Evolutionary conservation across 805 yeast genomes (phyloP).

Genomic region (Wickerhamiella allomyrinae): DNA sequence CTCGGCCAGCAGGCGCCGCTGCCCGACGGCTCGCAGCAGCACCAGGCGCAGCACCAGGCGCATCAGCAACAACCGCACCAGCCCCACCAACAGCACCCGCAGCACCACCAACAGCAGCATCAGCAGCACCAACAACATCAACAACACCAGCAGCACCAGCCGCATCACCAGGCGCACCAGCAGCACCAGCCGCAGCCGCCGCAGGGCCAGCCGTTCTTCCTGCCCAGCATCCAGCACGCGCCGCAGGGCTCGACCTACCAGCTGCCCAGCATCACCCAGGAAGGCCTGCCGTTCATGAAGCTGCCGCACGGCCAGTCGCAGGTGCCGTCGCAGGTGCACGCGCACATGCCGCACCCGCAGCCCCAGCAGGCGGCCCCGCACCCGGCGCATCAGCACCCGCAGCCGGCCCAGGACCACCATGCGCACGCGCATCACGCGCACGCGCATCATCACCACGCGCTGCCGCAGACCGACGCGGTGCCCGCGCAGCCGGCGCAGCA

Average conservation of each 20-base stretch:
- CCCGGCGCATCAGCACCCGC: constrained; percentile 5
- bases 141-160: constrained; percentile 3
- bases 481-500: constrained; percentile 9
- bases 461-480: constrained; percentile 2
- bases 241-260: constrained; percentile 3
- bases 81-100: constrained; percentile 12
- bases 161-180: constrained; percentile 7
- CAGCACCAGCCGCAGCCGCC: constrained; percentile 5
- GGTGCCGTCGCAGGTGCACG: constrained; percentile 3
- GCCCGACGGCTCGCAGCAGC: not conserved
- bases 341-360: constrained; percentile 4
- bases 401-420: constrained; percentile 4
- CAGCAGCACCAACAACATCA: constrained; percentile 9
- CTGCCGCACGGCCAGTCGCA: constrained; percentile 5
- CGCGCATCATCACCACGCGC: constrained; percentile 1
- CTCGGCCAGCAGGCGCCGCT: constrained; percentile 13
- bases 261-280: constrained; percentile 6
- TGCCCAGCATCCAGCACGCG: constrained; percentile 4
- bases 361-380: constrained; percentile 7
- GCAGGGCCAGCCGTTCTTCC: constrained; percentile 5
- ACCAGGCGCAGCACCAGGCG: constrained; percentile 10
- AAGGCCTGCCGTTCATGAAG: constrained; percentile 6
- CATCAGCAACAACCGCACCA: constrained; percentile 4
- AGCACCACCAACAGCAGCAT: constrained; percentile 11
- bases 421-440: not conserved